phyloP scores from a whole-genome alignment of 2,329 filamentous ascomycete species.

The Phialophora chinensis region DNA sequence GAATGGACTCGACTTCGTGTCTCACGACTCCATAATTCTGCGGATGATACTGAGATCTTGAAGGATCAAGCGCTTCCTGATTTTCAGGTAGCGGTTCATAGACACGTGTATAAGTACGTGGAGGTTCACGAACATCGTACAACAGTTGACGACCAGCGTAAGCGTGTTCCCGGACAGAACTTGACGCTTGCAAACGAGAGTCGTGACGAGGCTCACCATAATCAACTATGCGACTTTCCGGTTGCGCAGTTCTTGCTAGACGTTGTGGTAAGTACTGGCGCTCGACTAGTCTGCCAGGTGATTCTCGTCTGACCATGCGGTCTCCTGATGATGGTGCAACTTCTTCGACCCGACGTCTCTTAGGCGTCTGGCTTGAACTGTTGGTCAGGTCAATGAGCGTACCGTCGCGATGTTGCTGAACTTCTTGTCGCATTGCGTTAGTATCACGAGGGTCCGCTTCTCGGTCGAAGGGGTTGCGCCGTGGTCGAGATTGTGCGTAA shows the following conservation, averaged over 20 bases:
- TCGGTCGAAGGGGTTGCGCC: slow-evolving; percentile 30
- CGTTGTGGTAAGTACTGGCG: slow-evolving; percentile 21
- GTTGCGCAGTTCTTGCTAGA: slow-evolving; percentile 14
- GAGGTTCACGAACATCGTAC: slow-evolving; percentile 22
- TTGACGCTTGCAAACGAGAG: slow-evolving; percentile 17
- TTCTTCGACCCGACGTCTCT: slow-evolving; percentile 31
- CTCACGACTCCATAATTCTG: slow-evolving; percentile 10
- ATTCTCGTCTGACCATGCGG: slow-evolving; percentile 20
- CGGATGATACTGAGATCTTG: slow-evolving; percentile 6
- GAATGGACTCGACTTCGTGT: slow-evolving; percentile 13
- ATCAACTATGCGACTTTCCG: slow-evolving; percentile 19
- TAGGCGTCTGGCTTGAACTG: slow-evolving; percentile 22
- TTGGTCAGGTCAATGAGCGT: slow-evolving; percentile 23
- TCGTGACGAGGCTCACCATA: slow-evolving; percentile 26
- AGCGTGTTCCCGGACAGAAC: slow-evolving; percentile 15
- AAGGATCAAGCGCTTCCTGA: slow-evolving; percentile 21
- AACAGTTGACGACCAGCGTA: slow-evolving; percentile 24
- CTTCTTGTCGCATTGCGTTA: slow-evolving; percentile 23
- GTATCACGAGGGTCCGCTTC: slow-evolving; percentile 27
- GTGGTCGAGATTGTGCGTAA: slow-evolving; percentile 28
- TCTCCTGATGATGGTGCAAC: slow-evolving; percentile 12
- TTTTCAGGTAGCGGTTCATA: slow-evolving; percentile 11
- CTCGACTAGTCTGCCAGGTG: slow-evolving; percentile 23
- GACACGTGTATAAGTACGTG: slow-evolving; percentile 10
- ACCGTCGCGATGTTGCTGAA: slow-evolving; percentile 10